Conservation (phyloP, 371 early-diverging fungal genomes). For the Mortierella sp. region DNA sequence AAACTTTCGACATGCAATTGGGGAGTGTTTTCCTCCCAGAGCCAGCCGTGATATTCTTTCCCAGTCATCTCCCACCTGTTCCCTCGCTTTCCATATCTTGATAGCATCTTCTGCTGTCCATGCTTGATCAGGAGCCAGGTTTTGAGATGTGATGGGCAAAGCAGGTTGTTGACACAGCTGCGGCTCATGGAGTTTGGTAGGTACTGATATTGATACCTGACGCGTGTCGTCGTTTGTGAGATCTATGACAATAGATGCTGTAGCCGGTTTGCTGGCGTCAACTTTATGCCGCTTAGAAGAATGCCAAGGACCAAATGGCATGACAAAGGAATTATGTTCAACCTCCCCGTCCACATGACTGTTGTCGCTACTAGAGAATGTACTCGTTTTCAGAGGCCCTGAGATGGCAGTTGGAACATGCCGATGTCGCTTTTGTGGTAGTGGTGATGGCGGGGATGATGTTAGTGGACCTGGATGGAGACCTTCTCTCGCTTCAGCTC, state of each 20-base stretch:
- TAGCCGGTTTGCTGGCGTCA: background rate
- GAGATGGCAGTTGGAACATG: too few relatives aligned
- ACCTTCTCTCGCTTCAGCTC: background rate
- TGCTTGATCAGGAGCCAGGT: background rate
- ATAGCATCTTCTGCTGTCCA: conserved; percentile 23
- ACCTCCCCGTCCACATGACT: background rate
- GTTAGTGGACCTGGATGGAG: background rate
- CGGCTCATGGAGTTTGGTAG: background rate
- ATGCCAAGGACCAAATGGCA: too few relatives aligned
- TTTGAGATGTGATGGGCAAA: background rate
- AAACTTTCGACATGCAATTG: conserved; percentile 14
- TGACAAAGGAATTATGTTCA: background rate
- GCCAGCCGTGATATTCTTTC: conserved; percentile 19
- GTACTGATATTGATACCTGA: background rate
- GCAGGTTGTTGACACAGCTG: background rate
- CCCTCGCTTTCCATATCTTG: conserved; percentile 2
- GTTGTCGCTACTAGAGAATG: background rate
- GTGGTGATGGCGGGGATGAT: background rate
- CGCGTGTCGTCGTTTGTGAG: background rate
- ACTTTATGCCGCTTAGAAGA: background rate
- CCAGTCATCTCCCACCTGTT: conserved; percentile 28
- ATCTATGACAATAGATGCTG: background rate
- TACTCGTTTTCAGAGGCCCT: too few relatives aligned
- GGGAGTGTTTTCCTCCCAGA: conserved; percentile 22
- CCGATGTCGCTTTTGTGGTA: background rate